Percentiles rank a stretch among this genome's conserved stretches.
These are phyloP conservation scores for Jamesozyma spencerorum DNA, from an alignment of 805 yeast species.

Conservation along the genomic window DNA sequence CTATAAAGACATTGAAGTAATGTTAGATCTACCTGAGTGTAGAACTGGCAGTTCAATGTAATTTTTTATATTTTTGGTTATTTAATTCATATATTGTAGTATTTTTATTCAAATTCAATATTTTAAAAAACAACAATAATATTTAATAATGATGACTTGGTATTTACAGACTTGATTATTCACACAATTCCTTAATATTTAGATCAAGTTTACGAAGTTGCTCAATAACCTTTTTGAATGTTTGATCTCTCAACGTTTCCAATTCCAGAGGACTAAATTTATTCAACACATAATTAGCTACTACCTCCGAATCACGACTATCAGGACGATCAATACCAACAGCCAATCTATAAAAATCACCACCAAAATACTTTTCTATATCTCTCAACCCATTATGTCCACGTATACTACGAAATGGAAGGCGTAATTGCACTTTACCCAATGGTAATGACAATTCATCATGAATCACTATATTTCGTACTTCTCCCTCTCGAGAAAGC, in stretches of 20 bases:
- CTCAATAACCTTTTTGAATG: not conserved
- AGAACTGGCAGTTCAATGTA: too few species aligned
- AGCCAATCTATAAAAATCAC: constrained; percentile 50
- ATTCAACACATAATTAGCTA: constrained; percentile 56
- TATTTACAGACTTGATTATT: too few species aligned
- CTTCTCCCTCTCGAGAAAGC: constrained; percentile 23
- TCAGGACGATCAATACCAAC: constrained; percentile 62
- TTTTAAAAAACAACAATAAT: too few species aligned
- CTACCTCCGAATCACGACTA: constrained; percentile 33
- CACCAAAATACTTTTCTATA: constrained; percentile 40
- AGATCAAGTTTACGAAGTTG: too few species aligned
- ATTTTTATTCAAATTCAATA: too few species aligned
- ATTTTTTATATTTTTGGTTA: too few species aligned
- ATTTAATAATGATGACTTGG: too few species aligned
- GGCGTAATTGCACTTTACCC: constrained; percentile 59
- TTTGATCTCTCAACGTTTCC: not conserved
- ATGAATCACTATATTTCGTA: constrained; percentile 52
- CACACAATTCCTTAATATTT: too few species aligned
- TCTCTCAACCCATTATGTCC: constrained; percentile 82
- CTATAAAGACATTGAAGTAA: too few species aligned
- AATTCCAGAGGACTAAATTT: constrained; percentile 29
- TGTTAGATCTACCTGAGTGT: too few species aligned
- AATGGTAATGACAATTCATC: constrained; percentile 65
- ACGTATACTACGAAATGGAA: constrained; percentile 51
- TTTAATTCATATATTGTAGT: too few species aligned